Evolutionary conservation across 257 asterid genomes (phyloP), one percentile per base, ranked within the genome.

Genomic region (Plectranthus barbatus): DNA sequence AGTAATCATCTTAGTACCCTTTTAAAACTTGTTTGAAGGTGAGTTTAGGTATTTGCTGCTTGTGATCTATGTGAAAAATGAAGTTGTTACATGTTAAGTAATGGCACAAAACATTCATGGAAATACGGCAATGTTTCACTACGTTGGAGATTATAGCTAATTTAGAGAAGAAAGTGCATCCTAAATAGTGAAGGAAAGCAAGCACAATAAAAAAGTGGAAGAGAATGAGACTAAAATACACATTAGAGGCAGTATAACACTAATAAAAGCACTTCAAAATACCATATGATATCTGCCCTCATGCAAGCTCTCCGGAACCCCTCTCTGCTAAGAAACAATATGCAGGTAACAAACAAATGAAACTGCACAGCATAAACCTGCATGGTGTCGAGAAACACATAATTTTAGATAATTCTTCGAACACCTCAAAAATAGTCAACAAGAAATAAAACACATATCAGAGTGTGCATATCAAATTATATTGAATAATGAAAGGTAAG

Each of bases 321-420:
- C 73, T 93, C 99, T 72, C 97, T 81, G 66, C 97, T 93, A 33
- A 93, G 91, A 76, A 93, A 93, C 72, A 93, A 80, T 63, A 87
- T 70, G 67, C 97, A 86, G 70, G 99, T 90, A 70, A 87, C 90
- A 66, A 93, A 87, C 59, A 93, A 84, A 69, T 82, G 96, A 76
- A 93, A 93, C 56, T 93, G 99, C 52, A 93, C 85, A 49, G 96
- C 96, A 74, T 85, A 93, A 54, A 93, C 42, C 99, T 93, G 92
- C 86, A 81, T 69, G 47, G 41, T 17, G 50, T 60, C 51, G 46
- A 52, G 54, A 33, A 76, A 51, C 24, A 68, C 53, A 9, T 10
- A 18, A 51, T 4, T 62, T 78, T 29, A 60, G 48, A 37, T 13
- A 39, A 29, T 14, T 17, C 19, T n/a, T 29, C 24, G 37, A 14